Evolutionary conservation across 2,329 filamentous ascomycete species (phyloP), one percentile per base, ranked within the genome.

Genomic region (Monascus ruber): DNA sequence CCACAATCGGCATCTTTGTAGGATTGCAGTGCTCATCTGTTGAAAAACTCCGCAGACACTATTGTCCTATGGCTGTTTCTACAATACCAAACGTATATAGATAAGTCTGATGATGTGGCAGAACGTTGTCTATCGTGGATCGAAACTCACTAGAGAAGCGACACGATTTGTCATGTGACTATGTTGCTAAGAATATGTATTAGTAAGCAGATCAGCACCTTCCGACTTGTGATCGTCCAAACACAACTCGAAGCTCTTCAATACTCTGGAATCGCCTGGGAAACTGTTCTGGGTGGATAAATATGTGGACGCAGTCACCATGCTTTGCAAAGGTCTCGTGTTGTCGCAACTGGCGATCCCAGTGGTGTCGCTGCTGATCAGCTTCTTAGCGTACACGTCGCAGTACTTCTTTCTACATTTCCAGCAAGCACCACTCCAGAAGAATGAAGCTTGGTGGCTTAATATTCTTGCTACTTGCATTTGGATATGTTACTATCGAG

Each of bases 311-410:
- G 24, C 24, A 38, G 7, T 24, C 28, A 24, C 27, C 27, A 59
- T 58, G 53, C 34, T 41, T 27, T 24, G 36, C 26, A 40, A 47
- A 32, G 41, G 45, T 1, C 62, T 63, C 37, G 43, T 47, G 33
- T 50, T 64, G 37, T 58, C 55, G 4, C 51, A 54, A 29, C 59
- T 78, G 17, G 73, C 74, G 4, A 63, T 77, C 3, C 75, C 74
- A 0, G 65, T 58, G 4, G 73, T 77, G 4, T 69, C 68, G 26
- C 41, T 58, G 0, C 57, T 81, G n/a, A 75, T 81, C 38, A 58
- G 62, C 17, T 77, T 79, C 42, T 66, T 81, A 5, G 70, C 73
- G 2, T 77, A 75, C 53, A 65, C 72, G 2, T 77, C 77, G 5
- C 77, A 80, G 55, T 69, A 66, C 48, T 65, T 81, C 8, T 75